Percentiles rank a stretch among this genome's conserved stretches.
These are phyloP conservation scores for Eimeria praecox DNA, from an alignment of 169 alveolate species.

Conservation along the genomic window DNA sequence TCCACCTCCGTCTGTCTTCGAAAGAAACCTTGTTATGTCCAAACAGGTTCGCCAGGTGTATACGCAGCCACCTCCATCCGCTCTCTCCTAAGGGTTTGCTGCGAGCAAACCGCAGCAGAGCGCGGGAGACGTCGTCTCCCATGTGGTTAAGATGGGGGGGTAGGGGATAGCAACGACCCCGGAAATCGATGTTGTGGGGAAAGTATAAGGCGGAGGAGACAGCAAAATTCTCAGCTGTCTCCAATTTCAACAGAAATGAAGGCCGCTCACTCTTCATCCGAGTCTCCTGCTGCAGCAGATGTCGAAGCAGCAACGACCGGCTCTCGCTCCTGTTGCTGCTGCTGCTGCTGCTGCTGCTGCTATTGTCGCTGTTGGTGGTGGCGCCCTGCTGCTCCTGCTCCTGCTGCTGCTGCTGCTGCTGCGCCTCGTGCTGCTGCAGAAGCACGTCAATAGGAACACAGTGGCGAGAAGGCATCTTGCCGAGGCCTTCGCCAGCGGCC, in stretches of 20 bases:
- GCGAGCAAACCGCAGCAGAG: conserved; percentile 95
- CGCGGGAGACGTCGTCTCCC: conserved; percentile 97
- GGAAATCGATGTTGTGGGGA: conserved; percentile 98
- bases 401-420: conserved; percentile 63
- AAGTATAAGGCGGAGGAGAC: conserved; percentile 92
- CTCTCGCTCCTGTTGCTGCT: conserved; percentile 35
- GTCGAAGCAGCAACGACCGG: conserved; percentile 48
- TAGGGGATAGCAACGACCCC: conserved; percentile 98
- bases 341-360: background rate
- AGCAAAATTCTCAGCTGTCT: conserved; percentile 91
- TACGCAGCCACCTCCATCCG: conserved; percentile 97
- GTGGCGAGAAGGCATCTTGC: conserved; percentile 79
- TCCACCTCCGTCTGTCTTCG: conserved; percentile 78
- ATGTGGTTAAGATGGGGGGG: conserved; percentile 97
- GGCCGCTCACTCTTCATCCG: conserved; percentile 82
- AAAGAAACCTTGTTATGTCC: conserved; percentile 93
- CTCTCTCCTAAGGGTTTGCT: conserved; percentile 93
- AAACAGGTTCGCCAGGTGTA: conserved; percentile 95
- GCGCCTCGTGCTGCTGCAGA: conserved; percentile 63
- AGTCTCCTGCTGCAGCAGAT: conserved; percentile 72
- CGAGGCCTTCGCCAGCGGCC: conserved; percentile 72
- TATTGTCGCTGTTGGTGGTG: too few species aligned
- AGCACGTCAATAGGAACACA: conserved; percentile 28
- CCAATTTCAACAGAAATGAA: conserved; percentile 79
- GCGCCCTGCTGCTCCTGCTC: conserved; percentile 21